Evolutionary conservation across 2,329 filamentous ascomycete genomes (phyloP).

Genomic region (Fusarium beomiforme): DNA sequence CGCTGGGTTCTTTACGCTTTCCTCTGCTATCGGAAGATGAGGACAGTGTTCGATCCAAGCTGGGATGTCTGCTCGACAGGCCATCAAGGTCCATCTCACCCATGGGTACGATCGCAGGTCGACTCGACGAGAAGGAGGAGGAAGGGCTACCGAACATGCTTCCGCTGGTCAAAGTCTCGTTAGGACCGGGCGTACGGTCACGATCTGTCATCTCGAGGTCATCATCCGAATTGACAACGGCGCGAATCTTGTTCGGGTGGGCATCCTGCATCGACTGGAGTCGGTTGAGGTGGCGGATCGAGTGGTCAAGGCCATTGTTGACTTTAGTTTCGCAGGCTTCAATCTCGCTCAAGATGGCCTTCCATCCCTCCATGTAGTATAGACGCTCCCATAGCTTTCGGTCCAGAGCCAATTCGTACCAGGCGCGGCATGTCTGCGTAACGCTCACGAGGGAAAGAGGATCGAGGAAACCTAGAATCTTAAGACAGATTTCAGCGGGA

Average conservation of each 20-base stretch:
- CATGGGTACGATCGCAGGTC: constrained; percentile 37
- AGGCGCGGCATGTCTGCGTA: constrained; percentile 80
- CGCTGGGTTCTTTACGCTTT: constrained; percentile 51
- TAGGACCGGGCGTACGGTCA: constrained; percentile 43
- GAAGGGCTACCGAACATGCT: constrained; percentile 51
- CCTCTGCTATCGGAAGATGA: constrained; percentile 46
- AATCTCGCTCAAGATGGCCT: constrained; percentile 73
- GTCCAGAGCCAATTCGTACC: constrained; percentile 85
- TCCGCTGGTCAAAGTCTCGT: constrained; percentile 33
- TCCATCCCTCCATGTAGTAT: constrained; percentile 89
- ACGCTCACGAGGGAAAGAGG: constrained; percentile 82
- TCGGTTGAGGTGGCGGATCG: constrained; percentile 54
- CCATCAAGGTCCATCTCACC: constrained; percentile 47
- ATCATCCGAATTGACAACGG: constrained; percentile 59
- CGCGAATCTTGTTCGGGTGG: constrained; percentile 65
- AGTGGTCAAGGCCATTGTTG: constrained; percentile 55
- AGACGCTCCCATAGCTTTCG: constrained; percentile 86
- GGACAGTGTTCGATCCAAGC: constrained; percentile 44
- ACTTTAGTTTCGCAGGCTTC: constrained; percentile 70
- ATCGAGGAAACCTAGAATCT: constrained; percentile 88
- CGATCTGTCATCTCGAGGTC: constrained; percentile 61
- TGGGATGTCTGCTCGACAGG: constrained; percentile 42
- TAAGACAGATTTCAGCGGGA: constrained; percentile 89
- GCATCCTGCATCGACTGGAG: constrained; percentile 57
- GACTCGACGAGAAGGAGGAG: constrained; percentile 46